Conservation (phyloP, 805 yeast species). For the Saccharomycopsis olivae region DNA sequence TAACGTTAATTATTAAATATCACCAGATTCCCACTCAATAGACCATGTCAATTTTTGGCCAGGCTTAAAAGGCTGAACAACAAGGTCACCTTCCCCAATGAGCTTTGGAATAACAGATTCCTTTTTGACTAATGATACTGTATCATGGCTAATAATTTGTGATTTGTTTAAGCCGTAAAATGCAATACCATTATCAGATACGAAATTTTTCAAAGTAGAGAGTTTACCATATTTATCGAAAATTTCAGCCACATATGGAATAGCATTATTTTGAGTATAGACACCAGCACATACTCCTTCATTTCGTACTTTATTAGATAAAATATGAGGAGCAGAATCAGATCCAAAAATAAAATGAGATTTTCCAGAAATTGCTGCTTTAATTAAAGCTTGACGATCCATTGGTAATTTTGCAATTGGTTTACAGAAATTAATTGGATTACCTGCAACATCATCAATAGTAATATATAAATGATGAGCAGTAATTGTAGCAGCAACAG, state of each 20-base stretch:
- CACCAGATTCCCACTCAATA: constrained; percentile 70
- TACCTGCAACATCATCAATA: constrained; percentile 94
- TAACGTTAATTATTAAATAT: no score
- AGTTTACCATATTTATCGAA: constrained; percentile 60
- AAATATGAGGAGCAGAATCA: constrained; percentile 96
- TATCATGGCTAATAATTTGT: constrained; percentile 31
- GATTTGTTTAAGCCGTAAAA: constrained; percentile 57
- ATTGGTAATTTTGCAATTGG: constrained; percentile 93
- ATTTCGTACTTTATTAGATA: constrained; percentile 64
- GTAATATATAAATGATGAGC: constrained; percentile 90
- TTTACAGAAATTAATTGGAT: constrained; percentile 89
- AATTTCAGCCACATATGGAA: constrained; percentile 77
- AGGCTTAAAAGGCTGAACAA: constrained; percentile 78
- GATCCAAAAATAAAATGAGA: constrained; percentile 95
- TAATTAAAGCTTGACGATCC: constrained; percentile 70
- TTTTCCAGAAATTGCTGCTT: constrained; percentile 85
- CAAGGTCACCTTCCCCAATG: constrained; percentile 35
- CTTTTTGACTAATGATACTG: constrained; percentile 45
- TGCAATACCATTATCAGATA: constrained; percentile 55
- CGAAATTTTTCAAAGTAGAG: constrained; percentile 62
- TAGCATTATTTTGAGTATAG: constrained; percentile 74
- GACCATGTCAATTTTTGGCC: constrained; percentile 67
- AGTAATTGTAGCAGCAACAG: constrained; percentile 86
- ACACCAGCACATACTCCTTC: constrained; percentile 97
- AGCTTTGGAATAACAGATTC: constrained; percentile 49